Base-by-base conservation (phyloP, 352 stramenopile genomes). In the Phytophthora citricola region DNA sequence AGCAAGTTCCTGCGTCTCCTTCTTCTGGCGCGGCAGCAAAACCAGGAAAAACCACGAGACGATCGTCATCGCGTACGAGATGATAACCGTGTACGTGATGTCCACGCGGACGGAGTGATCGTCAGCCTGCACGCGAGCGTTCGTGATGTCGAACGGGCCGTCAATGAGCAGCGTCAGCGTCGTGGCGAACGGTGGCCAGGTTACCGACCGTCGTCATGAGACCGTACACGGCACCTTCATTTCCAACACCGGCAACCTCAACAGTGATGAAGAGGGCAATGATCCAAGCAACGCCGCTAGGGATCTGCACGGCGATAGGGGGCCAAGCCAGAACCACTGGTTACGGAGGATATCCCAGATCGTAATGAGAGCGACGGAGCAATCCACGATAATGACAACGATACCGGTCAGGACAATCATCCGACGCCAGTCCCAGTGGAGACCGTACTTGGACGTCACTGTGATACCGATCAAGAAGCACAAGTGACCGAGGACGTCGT, bases 171-270 rank as follows among this genome's bases (percentile, higher is more conserved):
- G 76, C 5, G 71, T 73, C 34, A 85, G 29, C 22, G 75, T 74
- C 38, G 53, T 69, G 5, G 75, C 77, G 44, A 88, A 81, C 14
- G 79, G 56, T 45, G 10, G 73, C 63, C 17, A 84, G 26, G 59
- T 86, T 83, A 5, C 56, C 61, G 6, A 83, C 57, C 1, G 77
- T 86, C 2, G 79, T 81, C 36, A 83, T 62, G 10, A 88, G 72
- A 20, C 72, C 76, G 55, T 81, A 83, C 15, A 80, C 64, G 17
- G 75, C 73, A 15, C 68, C 79, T 71, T 88, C 79, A 44, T 84
- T 81, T 10, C 77, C 79, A 3, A 75, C 65, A 15, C 78, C 76
- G 3, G 73, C 67, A 22, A 89, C 60, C 39, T 89, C 79, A 40
- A 84, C 75, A 3, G 71, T 70, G 36, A 85, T 69, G 32, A 75